Conservation (phyloP, 1,284 basidiomycete genomes). For the Peniophora sp. region DNA sequence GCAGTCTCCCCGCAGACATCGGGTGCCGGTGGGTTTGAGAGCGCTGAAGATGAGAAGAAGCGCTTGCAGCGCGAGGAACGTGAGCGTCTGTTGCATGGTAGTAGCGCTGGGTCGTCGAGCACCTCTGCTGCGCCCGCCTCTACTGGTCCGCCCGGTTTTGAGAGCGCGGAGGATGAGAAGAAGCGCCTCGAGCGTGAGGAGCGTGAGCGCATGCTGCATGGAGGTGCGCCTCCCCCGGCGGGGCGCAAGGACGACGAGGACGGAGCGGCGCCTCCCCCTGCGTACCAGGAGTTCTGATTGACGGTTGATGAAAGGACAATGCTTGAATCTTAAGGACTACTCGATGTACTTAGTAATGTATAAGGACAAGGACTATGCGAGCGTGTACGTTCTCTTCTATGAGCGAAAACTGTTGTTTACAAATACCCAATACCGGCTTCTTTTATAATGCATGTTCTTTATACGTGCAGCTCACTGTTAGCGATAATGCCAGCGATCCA, state of each 20-base stretch:
- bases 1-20: background rate
- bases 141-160: slow-evolving; percentile 10
- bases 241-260: slow-evolving; percentile 15
- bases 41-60: slow-evolving; percentile 48
- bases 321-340: no score
- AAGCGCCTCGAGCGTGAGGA: slow-evolving; percentile 29
- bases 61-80: slow-evolving; percentile 32
- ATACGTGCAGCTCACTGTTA: no score
- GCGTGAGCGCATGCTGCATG: slow-evolving; percentile 23
- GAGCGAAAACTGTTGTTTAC: no score
- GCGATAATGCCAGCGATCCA: no score
- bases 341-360: no score
- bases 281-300: slow-evolving; percentile 47
- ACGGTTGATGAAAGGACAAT: no score
- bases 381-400: no score
- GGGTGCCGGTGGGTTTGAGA: slow-evolving; percentile 20
- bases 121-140: slow-evolving; percentile 5
- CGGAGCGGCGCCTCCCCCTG: slow-evolving; percentile 52
- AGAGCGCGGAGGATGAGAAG: slow-evolving; percentile 36
- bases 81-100: slow-evolving; percentile 24
- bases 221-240: slow-evolving; percentile 3
- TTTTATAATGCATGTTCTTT: no score
- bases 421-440: no score
- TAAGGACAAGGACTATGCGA: no score
- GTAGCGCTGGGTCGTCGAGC: slow-evolving; percentile 3